phyloP scores from a whole-genome alignment of 768 basidiomycete species.

The Tylopilus rubrobrunneus region DNA sequence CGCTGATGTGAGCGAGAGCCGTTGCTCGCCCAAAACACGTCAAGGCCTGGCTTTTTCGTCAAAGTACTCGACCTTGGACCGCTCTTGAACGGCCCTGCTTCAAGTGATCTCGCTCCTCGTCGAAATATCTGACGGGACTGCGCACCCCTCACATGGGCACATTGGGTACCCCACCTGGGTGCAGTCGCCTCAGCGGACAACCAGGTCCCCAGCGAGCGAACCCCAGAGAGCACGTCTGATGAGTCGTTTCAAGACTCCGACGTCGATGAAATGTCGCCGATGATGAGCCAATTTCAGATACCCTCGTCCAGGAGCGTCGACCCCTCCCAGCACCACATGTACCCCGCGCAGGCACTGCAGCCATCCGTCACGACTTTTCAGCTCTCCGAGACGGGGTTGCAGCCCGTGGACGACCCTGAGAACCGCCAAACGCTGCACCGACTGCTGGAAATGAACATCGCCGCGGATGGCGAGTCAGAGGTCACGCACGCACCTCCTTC shows the following conservation, averaged over 20 bases:
- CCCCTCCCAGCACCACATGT: conserved; percentile 1
- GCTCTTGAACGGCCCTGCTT: conserved; percentile 3
- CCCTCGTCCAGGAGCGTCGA: conserved; percentile 12
- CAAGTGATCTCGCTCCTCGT: background rate
- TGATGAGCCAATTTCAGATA: conserved; percentile 31
- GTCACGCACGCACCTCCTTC: conserved; percentile 5
- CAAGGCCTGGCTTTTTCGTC: conserved; percentile 42
- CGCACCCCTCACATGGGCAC: conserved; percentile 19
- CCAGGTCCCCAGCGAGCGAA: conserved; percentile 27
- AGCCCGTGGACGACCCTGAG: conserved; percentile 28
- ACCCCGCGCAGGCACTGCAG: conserved; percentile 14
- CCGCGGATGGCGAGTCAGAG: conserved; percentile 15
- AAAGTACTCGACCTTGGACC: conserved; percentile 36
- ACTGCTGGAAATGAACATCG: conserved; percentile 14
- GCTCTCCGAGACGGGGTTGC: conserved; percentile 22
- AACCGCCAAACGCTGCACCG: conserved; percentile 18
- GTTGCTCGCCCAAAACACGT: conserved; percentile 6
- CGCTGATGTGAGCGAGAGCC: background rate
- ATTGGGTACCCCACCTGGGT: conserved; percentile 12
- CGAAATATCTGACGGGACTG: conserved; percentile 16
- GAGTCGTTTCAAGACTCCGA: conserved; percentile 30
- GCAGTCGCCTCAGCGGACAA: conserved; percentile 8
- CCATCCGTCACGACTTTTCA: conserved; percentile 32
- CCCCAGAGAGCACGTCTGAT: conserved; percentile 30
- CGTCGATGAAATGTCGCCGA: conserved; percentile 28